Percentiles rank a stretch among this genome's conserved stretches.
phyloP scores from a whole-genome alignment of 2,329 filamentous ascomycete genomes.

The Penicillium sp. region DNA sequence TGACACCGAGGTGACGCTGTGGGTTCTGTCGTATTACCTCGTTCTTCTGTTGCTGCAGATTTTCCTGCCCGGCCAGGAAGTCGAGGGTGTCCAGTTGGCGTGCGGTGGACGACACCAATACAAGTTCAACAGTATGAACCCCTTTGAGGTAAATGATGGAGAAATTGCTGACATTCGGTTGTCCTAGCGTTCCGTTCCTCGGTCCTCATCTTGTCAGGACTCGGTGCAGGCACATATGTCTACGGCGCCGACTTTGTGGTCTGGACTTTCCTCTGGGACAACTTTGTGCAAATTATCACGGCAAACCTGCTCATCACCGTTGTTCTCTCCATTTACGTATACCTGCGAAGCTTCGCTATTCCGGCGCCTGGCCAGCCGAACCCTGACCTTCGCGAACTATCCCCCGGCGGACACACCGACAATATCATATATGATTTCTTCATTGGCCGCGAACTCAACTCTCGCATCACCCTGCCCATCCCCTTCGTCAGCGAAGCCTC shows the following conservation, averaged over 20 bases:
- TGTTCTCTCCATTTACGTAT: conserved; percentile 70
- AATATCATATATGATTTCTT: conserved; percentile 95
- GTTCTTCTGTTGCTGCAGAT: conserved; percentile 71
- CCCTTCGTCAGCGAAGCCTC: conserved; percentile 64
- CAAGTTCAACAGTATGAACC: conserved; percentile 65
- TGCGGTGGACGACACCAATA: conserved; percentile 75
- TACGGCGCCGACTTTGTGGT: conserved; percentile 79
- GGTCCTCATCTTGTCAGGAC: conserved; percentile 65
- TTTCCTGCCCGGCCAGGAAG: conserved; percentile 69
- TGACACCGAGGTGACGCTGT: conserved; percentile 65
- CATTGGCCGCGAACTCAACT: conserved; percentile 93
- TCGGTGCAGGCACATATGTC: conserved; percentile 68
- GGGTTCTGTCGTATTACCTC: conserved; percentile 71
- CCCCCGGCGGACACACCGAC: conserved; percentile 73
- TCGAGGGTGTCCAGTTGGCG: conserved; percentile 65
- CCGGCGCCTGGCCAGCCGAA: conserved; percentile 61
- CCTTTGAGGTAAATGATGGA: not conserved
- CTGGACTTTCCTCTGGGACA: conserved; percentile 90
- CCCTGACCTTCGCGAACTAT: conserved; percentile 68
- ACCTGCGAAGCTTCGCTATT: conserved; percentile 76
- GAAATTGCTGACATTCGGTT: not conserved
- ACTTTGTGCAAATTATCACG: conserved; percentile 81
- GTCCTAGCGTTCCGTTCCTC: conserved; percentile 70
- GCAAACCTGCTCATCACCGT: conserved; percentile 76
- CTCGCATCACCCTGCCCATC: conserved; percentile 63